A percentile compares a stretch with the other conserved stretches of the same genome.
Evolutionary conservation across 2,329 filamentous ascomycete genomes (phyloP).

Genomic region (Hymenoscyphus scutula): DNA sequence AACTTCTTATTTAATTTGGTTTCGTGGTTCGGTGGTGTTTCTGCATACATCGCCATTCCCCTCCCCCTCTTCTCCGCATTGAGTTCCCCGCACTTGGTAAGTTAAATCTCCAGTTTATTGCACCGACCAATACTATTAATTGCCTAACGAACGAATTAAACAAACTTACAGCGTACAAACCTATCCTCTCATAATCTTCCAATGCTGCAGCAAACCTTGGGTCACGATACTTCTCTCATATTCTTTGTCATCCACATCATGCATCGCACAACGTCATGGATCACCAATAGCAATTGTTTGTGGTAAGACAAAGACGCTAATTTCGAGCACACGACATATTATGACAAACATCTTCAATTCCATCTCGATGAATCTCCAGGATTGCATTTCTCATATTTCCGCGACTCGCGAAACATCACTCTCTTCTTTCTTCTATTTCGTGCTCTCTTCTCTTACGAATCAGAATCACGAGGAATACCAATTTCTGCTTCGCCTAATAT

Average conservation of each 20-base stretch:
- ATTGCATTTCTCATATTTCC: background rate
- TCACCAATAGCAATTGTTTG: slow-evolving; percentile 1
- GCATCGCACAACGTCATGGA: background rate
- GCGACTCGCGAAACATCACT: background rate
- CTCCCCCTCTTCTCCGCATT: too few species aligned
- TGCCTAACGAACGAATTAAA: too few species aligned
- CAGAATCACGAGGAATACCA: background rate
- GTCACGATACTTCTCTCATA: background rate
- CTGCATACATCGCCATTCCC: too few species aligned
- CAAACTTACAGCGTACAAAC: too few species aligned
- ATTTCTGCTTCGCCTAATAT: background rate
- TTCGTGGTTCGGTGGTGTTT: too few species aligned
- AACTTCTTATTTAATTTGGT: too few species aligned
- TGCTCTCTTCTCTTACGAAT: background rate
- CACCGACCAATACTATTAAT: too few species aligned
- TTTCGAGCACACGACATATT: background rate
- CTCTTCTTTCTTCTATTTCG: background rate
- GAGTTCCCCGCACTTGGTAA: too few species aligned
- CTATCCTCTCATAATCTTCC: too few species aligned
- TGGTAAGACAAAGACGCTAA: slow-evolving; percentile 2
- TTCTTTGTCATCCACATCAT: background rate
- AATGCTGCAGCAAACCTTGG: background rate
- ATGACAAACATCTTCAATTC: background rate
- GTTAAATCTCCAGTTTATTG: too few species aligned
- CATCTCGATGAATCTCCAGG: background rate